Conservation (phyloP, 1,139 yeast genomes). For the Kodamaea ohmeri region DNA sequence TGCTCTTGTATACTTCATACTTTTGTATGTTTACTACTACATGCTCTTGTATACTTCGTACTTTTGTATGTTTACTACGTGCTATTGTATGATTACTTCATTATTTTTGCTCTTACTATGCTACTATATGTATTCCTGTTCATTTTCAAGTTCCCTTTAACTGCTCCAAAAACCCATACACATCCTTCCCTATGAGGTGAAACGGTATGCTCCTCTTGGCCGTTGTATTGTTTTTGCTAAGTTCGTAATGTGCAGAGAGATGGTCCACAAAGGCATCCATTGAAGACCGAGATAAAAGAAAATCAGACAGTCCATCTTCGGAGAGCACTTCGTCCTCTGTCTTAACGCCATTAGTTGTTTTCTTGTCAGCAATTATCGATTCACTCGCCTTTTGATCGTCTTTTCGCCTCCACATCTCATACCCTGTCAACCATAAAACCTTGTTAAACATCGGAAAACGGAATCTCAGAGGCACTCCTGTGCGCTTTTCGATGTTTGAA, state of each 20-base stretch:
- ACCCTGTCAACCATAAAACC: conserved; percentile 55
- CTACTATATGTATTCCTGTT: too few relatives aligned
- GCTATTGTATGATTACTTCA: too few relatives aligned
- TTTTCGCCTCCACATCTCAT: not conserved
- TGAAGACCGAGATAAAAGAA: not conserved
- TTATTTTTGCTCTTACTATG: not conserved
- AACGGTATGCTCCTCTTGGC: conserved; percentile 23
- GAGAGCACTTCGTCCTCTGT: conserved; percentile 1
- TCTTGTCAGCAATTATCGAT: too few relatives aligned
- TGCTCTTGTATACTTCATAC: too few relatives aligned
- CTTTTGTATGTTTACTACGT: too few relatives aligned
- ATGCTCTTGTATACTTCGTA: too few relatives aligned
- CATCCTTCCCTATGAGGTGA: conserved; percentile 18
- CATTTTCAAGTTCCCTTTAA: too few relatives aligned
- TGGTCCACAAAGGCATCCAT: conserved; percentile 14
- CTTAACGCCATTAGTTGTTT: too few relatives aligned
- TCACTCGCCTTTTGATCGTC: not conserved
- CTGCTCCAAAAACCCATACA: conserved; percentile 14
- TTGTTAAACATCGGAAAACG: conserved; percentile 74
- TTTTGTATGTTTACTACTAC: too few relatives aligned
- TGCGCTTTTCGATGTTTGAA: conserved; percentile 58
- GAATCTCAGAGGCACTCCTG: conserved; percentile 73
- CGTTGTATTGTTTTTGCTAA: conserved; percentile 19
- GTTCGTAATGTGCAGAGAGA: conserved; percentile 18
- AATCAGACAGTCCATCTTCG: not conserved